Percentiles rank a stretch among this genome's conserved stretches.
These are phyloP conservation scores for Glycine soja DNA, from an alignment of 306 rosid species.

Conservation along the genomic window DNA sequence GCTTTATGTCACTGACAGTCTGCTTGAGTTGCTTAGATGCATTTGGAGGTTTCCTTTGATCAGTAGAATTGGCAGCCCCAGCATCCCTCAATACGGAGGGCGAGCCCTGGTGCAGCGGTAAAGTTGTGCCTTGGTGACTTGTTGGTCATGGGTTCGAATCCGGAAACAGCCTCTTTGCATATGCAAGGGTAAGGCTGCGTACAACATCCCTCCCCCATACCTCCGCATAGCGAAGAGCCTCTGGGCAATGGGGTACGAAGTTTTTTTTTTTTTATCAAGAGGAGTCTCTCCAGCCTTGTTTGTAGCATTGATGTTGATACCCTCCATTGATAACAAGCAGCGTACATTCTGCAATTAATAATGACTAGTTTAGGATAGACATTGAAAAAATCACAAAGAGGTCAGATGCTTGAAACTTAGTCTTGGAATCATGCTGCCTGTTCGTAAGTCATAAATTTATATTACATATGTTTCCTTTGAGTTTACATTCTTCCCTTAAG, in stretches of 20 bases:
- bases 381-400: background rate
- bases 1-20: constrained; percentile 97
- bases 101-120: constrained; percentile 90
- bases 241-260: too few species aligned
- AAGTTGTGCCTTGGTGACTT: too few species aligned
- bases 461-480: background rate
- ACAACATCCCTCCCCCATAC: too few species aligned
- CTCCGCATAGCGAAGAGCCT: too few species aligned
- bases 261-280: too few species aligned
- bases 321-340: constrained; percentile 67
- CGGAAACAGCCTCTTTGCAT: too few species aligned
- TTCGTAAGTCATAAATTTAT: background rate
- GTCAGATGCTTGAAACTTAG: background rate
- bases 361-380: constrained; percentile 48
- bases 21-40: constrained; percentile 92
- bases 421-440: constrained; percentile 11
- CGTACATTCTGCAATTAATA: constrained; percentile 74
- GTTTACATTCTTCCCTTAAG: constrained; percentile 11
- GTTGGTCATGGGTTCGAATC: too few species aligned
- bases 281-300: constrained; percentile 95
- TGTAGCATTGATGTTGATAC: constrained; percentile 65
- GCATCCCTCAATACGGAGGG: constrained; percentile 78
- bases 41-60: constrained; percentile 79
- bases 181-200: too few species aligned
- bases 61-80: constrained; percentile 82